These are phyloP conservation scores for Calonectria fujianensis DNA, from an alignment of 2,329 filamentous ascomycete species.

Conservation along the genomic window DNA sequence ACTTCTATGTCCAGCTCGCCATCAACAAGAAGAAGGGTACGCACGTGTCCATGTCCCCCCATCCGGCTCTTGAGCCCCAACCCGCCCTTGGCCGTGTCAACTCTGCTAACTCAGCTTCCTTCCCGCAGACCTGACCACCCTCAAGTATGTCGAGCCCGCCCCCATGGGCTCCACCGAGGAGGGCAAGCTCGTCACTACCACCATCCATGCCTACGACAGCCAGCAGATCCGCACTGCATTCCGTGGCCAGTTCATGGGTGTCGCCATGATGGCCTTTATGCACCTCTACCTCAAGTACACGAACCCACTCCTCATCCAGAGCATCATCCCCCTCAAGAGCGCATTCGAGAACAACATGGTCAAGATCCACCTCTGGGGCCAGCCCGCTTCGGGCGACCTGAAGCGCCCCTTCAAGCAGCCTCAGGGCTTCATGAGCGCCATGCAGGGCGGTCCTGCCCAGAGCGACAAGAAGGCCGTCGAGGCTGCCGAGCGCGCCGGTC, in stretches of 20 bases:
- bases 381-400: constrained; percentile 91
- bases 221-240: constrained; percentile 88
- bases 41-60: constrained; percentile 51
- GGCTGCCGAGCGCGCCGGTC: constrained; percentile 84
- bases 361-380: constrained; percentile 94
- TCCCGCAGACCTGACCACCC: constrained; percentile 88
- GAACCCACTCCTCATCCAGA: constrained; percentile 98
- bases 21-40: constrained; percentile 99
- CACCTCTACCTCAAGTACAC: constrained; percentile 99
- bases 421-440: constrained; percentile 87
- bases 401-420: constrained; percentile 96
- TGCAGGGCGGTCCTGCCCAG: constrained; percentile 84
- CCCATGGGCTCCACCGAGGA: constrained; percentile 95
- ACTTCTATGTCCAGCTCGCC: constrained; percentile 87
- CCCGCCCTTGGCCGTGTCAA: background rate
- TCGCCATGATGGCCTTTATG: constrained; percentile 99
- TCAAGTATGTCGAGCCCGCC: constrained; percentile 98
- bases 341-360: constrained; percentile 96
- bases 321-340: constrained; percentile 97
- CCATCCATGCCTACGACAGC: constrained; percentile 95
- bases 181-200: constrained; percentile 96
- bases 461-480: constrained; percentile 94
- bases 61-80: constrained; percentile 1
- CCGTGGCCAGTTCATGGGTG: constrained; percentile 94
- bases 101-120: constrained; percentile 38